These are phyloP conservation scores for Trifolium subterraneum DNA, from an alignment of 306 rosid genomes.

Conservation along the genomic window DNA sequence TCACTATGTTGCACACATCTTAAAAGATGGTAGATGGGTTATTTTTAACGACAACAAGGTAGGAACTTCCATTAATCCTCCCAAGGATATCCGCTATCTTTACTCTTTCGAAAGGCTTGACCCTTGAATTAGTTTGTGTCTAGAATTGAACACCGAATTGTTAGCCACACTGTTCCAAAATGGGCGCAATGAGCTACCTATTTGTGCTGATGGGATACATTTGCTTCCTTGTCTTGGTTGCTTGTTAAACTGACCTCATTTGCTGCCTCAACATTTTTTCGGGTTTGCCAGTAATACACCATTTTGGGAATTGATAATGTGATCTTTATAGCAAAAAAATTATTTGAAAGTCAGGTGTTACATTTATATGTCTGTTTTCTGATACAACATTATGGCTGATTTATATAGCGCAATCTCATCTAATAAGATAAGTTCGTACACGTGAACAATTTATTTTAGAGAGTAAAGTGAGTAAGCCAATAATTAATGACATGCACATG, in stretches of 20 bases:
- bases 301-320: too few relatives aligned
- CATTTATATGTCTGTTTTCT: constrained; percentile 1
- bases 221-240: constrained; percentile 9
- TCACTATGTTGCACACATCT: constrained; percentile 92
- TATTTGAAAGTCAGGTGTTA: background rate
- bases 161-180: constrained; percentile 17
- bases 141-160: constrained; percentile 17
- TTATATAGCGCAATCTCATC: background rate
- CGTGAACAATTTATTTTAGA: background rate
- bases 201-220: constrained; percentile 4
- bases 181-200: background rate
- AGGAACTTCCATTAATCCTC: constrained; percentile 88
- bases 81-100: constrained; percentile 96
- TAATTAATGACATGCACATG: background rate
- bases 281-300: constrained; percentile 21
- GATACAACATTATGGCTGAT: background rate
- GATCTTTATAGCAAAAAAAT: constrained; percentile 13
- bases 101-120: constrained; percentile 85
- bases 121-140: constrained; percentile 38
- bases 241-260: constrained; percentile 19
- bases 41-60: constrained; percentile 92
- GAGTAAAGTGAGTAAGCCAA: background rate
- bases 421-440: background rate
- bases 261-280: constrained; percentile 28
- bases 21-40: constrained; percentile 92